Conservation (phyloP, 75 land plant genomes). For the Gnetum montanum region DNA sequence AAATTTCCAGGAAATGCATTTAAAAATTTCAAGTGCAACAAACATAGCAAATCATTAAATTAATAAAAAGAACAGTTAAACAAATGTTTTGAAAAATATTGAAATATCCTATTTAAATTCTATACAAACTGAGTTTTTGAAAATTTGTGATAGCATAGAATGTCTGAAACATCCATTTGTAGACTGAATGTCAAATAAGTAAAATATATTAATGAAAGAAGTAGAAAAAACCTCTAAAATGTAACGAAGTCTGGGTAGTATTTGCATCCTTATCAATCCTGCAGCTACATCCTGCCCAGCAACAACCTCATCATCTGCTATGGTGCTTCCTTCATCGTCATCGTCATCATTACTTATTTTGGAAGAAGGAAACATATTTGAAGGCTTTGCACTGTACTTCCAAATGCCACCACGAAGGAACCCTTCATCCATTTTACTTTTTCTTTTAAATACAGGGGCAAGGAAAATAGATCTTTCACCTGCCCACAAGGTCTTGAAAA, state of each 20-base stretch:
- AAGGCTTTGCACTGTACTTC: slow-evolving; percentile 85
- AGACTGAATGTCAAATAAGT: slow-evolving; percentile 4
- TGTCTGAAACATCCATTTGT: no score
- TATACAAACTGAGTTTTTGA: no score
- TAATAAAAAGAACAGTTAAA: no score
- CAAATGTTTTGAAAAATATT: no score
- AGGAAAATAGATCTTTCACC: slow-evolving; percentile 30
- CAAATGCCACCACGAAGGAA: slow-evolving; percentile 85
- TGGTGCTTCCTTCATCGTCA: slow-evolving; percentile 51
- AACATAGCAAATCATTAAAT: no score
- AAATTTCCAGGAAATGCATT: no score
- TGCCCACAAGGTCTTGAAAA: slow-evolving; percentile 39
- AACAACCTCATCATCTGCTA: slow-evolving; percentile 73
- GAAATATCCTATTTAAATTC: no score
- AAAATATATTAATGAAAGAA: slow-evolving; percentile 7
- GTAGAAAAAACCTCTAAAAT: slow-evolving; percentile 62
- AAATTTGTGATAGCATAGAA: no score
- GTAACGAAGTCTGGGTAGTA: slow-evolving; percentile 79
- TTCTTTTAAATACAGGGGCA: slow-evolving; percentile 85
- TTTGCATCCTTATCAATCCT: slow-evolving; percentile 89
- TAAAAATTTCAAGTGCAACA: no score
- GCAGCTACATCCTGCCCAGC: slow-evolving; percentile 89
- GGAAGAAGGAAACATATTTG: slow-evolving; percentile 50
- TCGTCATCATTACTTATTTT: slow-evolving; percentile 21
- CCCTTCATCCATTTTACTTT: slow-evolving; percentile 57